Base-by-base conservation (phyloP, 257 asterid species). In the Forsythia viridissima region DNA sequence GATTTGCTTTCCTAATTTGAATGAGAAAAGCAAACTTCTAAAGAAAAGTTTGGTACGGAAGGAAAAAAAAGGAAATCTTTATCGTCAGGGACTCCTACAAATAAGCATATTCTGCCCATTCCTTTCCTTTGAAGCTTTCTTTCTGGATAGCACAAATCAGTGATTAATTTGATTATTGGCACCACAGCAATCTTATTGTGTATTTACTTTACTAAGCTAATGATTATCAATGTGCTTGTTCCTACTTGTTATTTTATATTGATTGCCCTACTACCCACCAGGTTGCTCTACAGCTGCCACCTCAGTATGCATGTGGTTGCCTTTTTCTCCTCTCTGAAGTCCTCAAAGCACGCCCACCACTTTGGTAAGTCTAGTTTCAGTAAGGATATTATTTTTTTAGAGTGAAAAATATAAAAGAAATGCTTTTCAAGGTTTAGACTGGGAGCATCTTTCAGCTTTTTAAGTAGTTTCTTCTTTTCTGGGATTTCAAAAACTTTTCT, bases 281-380 rank as follows among this genome's bases (percentile, higher is more conserved):
- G 99, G 92, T 93, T 77, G 90, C 94, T 52, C 85, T 95, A 38
- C 99, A 95, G 82, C 96, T 90, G 86, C 94, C 95, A n/a, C 98
- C 99, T 82, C 99, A 95, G 75, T 89, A 93, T 86, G 97, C 99
- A 48, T 93, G 99, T 77, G 99, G 97, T 57, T 93, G 93, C 86
- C 98, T 95, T 75, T 95, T 93, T 83, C 86, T 95, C 83, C 90
- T 95, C 70, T 95, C 98, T 70, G 99, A 95, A 89, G 97, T 90
- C 77, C 97, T 95, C 79, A 95, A 92, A 88, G 95, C 96, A 52
- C 94, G 91, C 42, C 96, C 97, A 40, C 91, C 97, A 83, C 94
- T 95, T 66, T 95, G 99, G 99, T 95, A 89, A 15, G 88, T 34
- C 86, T 79, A 24, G 55, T 78, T 78, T 73, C 44, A n/a, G 18